Conservation (phyloP, 352 stramenopile genomes). For the Globisporangium rhizosaccharum region DNA sequence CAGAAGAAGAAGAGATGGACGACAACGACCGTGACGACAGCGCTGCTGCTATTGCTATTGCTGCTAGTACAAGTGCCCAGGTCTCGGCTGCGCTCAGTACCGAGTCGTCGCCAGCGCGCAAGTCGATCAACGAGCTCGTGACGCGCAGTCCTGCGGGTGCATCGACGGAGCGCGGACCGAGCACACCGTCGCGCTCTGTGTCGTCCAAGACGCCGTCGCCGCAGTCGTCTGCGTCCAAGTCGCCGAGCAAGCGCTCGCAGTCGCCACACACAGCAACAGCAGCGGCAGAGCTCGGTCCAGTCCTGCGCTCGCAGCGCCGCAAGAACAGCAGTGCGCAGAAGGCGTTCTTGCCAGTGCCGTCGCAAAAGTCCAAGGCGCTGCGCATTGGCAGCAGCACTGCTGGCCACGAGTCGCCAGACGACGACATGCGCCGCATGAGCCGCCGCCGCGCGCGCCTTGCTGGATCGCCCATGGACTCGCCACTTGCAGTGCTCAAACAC, state of each 20-base stretch:
- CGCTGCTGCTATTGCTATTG: neutral
- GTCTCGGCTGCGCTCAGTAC: too few relatives aligned
- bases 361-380: slow-evolving; percentile 45
- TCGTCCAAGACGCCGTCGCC: too few relatives aligned
- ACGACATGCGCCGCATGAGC: slow-evolving; percentile 8
- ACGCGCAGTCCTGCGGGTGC: neutral
- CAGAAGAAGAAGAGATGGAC: neutral
- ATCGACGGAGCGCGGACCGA: neutral
- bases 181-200: neutral
- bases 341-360: slow-evolving; percentile 34
- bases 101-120: neutral
- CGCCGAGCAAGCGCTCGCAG: slow-evolving; percentile 2
- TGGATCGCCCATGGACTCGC: slow-evolving; percentile 39
- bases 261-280: slow-evolving; percentile 10
- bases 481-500: slow-evolving; percentile 59
- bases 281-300: slow-evolving; percentile 24
- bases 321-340: slow-evolving; percentile 40
- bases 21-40: neutral
- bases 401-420: slow-evolving; percentile 10
- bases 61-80: too few relatives aligned
- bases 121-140: neutral
- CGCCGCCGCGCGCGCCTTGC: slow-evolving; percentile 11
- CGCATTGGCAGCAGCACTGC: slow-evolving; percentile 17
- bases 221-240: slow-evolving; percentile 5
- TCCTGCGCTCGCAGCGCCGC: slow-evolving; percentile 21